Evolutionary conservation across 176 grass and related monocot genomes (phyloP).

Genomic region (Bothriochloa decipiens): DNA sequence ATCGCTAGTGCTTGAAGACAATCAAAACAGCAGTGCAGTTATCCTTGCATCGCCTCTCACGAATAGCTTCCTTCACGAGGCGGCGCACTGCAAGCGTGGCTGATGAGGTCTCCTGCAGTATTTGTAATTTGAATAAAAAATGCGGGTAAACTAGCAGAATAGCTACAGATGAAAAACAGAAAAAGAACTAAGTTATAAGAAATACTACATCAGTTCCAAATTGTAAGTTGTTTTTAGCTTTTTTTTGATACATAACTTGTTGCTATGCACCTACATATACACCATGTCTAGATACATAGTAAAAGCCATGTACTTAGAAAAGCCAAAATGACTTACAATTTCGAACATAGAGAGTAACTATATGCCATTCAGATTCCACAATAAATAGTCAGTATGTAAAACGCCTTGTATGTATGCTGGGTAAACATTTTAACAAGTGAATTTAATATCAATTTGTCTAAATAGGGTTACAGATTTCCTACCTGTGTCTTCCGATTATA

Average conservation of each 20-base stretch:
- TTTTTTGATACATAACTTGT: background rate
- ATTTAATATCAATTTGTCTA: background rate
- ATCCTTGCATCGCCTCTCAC: conserved; percentile 91
- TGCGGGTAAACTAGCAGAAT: background rate
- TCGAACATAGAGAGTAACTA: background rate
- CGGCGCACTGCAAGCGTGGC: conserved; percentile 64
- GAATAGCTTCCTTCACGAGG: conserved; percentile 82
- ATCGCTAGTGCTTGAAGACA: conserved; percentile 61
- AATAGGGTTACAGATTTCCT: background rate
- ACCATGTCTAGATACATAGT: background rate
- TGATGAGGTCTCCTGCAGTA: conserved; percentile 70
- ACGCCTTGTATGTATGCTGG: background rate
- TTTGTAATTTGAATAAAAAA: conserved; percentile 2
- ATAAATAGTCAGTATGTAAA: background rate
- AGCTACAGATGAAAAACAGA: background rate
- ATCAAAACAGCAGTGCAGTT: conserved; percentile 90
- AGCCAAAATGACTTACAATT: background rate
- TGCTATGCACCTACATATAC: background rate
- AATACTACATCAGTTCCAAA: background rate
- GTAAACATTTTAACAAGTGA: background rate
- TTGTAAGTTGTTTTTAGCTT: background rate
- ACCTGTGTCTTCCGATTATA: conserved; percentile 11
- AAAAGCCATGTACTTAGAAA: background rate
- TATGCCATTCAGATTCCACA: background rate
- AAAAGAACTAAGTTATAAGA: background rate